These are phyloP conservation scores for Camelina laxa DNA, from an alignment of 345 rosid genomes.

Conservation along the genomic window DNA sequence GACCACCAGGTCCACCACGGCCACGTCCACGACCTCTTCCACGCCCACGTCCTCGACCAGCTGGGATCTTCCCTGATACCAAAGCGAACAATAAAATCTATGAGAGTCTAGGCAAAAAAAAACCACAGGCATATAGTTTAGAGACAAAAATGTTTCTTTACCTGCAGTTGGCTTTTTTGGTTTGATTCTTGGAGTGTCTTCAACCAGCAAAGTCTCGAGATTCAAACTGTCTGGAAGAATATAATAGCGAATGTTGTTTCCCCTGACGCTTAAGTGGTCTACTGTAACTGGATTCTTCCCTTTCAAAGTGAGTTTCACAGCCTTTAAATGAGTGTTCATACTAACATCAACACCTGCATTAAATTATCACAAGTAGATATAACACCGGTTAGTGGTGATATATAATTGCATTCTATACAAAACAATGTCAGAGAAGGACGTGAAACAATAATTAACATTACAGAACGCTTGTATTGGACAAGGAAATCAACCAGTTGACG, in stretches of 20 bases:
- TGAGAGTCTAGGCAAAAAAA: slow-evolving; percentile 9
- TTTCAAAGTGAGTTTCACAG: slow-evolving; percentile 92
- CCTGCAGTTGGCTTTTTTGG: slow-evolving; percentile 98
- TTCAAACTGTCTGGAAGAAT: slow-evolving; percentile 99
- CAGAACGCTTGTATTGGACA: background rate
- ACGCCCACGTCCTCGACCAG: slow-evolving; percentile 87
- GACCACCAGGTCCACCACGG: slow-evolving; percentile 89
- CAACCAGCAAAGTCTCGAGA: slow-evolving; percentile 93
- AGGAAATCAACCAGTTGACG: slow-evolving; percentile 10
- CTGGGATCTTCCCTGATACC: slow-evolving; percentile 63
- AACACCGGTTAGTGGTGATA: background rate
- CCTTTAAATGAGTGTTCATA: slow-evolving; percentile 96
- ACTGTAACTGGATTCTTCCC: slow-evolving; percentile 91
- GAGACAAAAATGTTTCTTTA: slow-evolving; percentile 30
- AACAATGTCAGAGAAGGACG: background rate
- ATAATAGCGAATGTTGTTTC: slow-evolving; percentile 94
- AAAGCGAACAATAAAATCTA: slow-evolving; percentile 4
- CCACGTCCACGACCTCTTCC: slow-evolving; percentile 95
- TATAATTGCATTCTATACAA: background rate
- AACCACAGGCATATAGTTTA: background rate
- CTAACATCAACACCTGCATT: slow-evolving; percentile 92
- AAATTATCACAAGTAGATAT: slow-evolving; percentile 8
- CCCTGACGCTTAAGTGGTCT: slow-evolving; percentile 96
- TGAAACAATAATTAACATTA: slow-evolving; percentile 3
- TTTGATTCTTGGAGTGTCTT: slow-evolving; percentile 93